Base-by-base conservation (phyloP, 116 monocot genomes). In the Papilionanthe hybrid region DNA sequence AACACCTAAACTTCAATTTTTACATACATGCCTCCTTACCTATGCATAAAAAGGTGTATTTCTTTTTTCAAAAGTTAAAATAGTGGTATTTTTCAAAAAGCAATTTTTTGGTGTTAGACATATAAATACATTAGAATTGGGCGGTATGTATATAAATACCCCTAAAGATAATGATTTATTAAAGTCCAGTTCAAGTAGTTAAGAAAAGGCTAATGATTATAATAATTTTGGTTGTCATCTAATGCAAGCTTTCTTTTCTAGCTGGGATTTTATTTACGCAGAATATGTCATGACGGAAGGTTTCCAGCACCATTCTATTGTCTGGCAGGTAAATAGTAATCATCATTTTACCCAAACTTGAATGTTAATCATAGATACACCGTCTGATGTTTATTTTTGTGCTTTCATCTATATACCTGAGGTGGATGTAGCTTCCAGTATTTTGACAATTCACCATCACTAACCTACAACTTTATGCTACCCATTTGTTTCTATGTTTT, bases 211-310 rank as follows among this genome's bases (percentile, higher is more conserved):
- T 45, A 45, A 45, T 45, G 45, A 53, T 53, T 4, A 63, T 68
- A 11, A 2, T 68, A 22, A 13, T 32, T 29, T 30, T 68, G 68
- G 32, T 22, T 12, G 27, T 68, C 32, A 68, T 27, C 68, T 42
- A 58, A 58, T 58, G 63, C 30, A 58, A 56, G 42, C n/a, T 79
- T 73, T 79, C 43, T 44, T 80, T 82, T 89, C 78, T 87, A 98
- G 98, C 75, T 98, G 98, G 98, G 98, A 98, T 85, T 94, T 98
- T 75, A 98, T 98, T 82, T 98, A 98, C 87, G 89, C 98, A 11
- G 94, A 98, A 75, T 98, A 98, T 93, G 92, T 98, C 49, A 87
- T 98, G 91, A 94, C 79, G 67, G 94, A 92, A 78, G 98, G 98
- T 47, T 80, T 83, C 75, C 92, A 98, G 79, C 98, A 94, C 80